Evolutionary conservation across 2,329 filamentous ascomycete genomes (phyloP).

Genomic region (Monilinia fructicola): DNA sequence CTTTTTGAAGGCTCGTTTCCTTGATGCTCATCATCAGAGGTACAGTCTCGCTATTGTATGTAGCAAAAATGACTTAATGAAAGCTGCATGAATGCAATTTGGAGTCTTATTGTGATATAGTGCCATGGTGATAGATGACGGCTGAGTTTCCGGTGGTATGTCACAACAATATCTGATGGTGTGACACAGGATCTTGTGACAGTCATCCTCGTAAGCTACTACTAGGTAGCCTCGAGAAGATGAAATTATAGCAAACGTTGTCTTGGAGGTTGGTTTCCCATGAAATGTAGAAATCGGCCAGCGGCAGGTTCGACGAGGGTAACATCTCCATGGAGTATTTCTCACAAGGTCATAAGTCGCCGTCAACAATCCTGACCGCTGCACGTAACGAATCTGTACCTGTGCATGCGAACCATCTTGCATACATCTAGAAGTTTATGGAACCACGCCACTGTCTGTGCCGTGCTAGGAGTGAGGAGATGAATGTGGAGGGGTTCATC

Average conservation of each 20-base stretch:
- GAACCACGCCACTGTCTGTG: not conserved
- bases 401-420: not conserved
- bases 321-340: not conserved
- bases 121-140: not conserved
- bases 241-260: not conserved
- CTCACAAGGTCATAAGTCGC: not conserved
- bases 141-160: not conserved
- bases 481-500: not conserved
- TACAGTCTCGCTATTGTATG: slow-evolving; percentile 4
- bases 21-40: not conserved
- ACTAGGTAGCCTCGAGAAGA: not conserved
- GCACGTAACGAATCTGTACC: not conserved
- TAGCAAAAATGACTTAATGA: slow-evolving; percentile 14
- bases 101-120: not conserved
- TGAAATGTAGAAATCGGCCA: not conserved
- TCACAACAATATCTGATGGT: not conserved
- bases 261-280: not conserved
- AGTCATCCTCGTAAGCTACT: not conserved
- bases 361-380: not conserved
- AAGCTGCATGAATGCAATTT: slow-evolving; percentile 6
- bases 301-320: not conserved
- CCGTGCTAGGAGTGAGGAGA: not conserved
- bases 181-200: not conserved
- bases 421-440: slow-evolving; percentile 8
- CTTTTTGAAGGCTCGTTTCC: not conserved